These are phyloP conservation scores for Symbiodinium pilosum DNA, from an alignment of 73 alveolate species.

Conservation along the genomic window DNA sequence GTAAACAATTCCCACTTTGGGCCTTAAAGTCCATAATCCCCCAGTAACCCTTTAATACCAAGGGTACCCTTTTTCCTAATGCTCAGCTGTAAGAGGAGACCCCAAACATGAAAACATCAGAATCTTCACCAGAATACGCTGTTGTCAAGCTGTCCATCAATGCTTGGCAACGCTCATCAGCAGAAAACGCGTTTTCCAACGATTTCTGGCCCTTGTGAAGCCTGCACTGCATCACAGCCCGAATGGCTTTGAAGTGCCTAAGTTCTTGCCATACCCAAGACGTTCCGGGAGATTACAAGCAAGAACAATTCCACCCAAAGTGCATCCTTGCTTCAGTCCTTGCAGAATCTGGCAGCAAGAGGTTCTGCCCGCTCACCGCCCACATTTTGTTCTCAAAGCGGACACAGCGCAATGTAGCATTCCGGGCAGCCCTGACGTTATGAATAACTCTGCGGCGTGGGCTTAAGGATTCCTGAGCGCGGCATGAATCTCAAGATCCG, in stretches of 20 bases:
- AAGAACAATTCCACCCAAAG: background rate
- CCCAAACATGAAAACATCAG: too few species aligned
- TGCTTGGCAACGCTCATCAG: background rate
- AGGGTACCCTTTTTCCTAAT: too few species aligned
- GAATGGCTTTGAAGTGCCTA: background rate
- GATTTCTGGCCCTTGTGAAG: conserved; percentile 19
- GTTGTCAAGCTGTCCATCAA: background rate
- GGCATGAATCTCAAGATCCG: too few species aligned
- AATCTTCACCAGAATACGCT: background rate
- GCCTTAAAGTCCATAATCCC: too few species aligned
- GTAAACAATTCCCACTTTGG: too few species aligned
- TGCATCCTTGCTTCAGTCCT: background rate
- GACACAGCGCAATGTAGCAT: too few species aligned
- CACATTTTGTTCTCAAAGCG: too few species aligned
- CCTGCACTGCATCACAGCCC: conserved; percentile 6
- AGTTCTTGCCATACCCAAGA: background rate
- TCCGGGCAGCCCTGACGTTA: too few species aligned
- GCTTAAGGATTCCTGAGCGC: too few species aligned
- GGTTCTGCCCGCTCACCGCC: background rate
- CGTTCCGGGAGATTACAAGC: background rate
- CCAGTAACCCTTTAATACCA: too few species aligned
- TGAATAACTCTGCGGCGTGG: too few species aligned
- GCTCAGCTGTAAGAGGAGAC: too few species aligned
- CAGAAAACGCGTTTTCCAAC: background rate
- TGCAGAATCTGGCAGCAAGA: background rate